A percentile compares a stretch with the other conserved stretches of the same genome.
phyloP scores from a whole-genome alignment of 2,329 filamentous ascomycete genomes.

The Sclerotinia sclerotiorum region DNA sequence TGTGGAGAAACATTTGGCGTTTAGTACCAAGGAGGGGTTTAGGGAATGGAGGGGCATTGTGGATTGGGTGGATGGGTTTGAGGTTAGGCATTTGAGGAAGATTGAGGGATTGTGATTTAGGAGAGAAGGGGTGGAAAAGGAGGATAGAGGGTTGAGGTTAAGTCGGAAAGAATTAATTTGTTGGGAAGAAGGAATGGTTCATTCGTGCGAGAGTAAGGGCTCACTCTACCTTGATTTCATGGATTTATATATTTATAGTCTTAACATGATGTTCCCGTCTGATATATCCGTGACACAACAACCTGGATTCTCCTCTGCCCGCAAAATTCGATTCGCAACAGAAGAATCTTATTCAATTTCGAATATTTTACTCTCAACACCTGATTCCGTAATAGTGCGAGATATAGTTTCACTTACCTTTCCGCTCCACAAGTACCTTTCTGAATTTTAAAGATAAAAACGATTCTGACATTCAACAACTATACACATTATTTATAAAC shows the following conservation, averaged over 20 bases:
- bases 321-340: neutral
- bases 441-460: no score
- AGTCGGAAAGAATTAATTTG: neutral
- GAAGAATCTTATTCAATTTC: no score
- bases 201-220: neutral
- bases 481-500: conserved; percentile 37
- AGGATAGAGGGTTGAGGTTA: neutral
- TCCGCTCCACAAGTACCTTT: no score
- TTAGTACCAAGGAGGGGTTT: conserved; percentile 27
- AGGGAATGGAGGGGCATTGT: conserved; percentile 25
- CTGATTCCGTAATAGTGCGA: no score
- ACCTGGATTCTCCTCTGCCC: neutral
- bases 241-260: neutral
- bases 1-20: conserved; percentile 26
- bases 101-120: conserved; percentile 19
- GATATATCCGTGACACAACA: neutral
- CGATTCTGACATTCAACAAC: no score
- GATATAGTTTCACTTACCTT: no score
- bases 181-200: neutral
- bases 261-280: no score
- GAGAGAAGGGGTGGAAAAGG: neutral
- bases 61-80: conserved; percentile 26
- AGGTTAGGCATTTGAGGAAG: conserved; percentile 27
- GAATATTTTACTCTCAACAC: no score
- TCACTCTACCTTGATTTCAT: neutral